phyloP scores from a whole-genome alignment of 2,329 filamentous ascomycete species.

The Alternaria tenuissima region DNA sequence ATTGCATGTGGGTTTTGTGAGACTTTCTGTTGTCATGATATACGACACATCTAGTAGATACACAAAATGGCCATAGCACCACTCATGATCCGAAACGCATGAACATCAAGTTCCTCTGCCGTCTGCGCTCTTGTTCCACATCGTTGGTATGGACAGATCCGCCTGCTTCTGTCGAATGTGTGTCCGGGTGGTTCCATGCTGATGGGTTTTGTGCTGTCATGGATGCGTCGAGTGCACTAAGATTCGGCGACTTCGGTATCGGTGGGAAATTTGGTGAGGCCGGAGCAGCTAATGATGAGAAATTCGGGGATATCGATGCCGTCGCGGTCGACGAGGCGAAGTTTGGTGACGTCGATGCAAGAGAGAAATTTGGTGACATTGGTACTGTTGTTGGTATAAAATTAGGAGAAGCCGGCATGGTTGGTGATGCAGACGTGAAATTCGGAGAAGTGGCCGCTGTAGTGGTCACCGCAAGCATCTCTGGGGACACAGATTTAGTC shows the following conservation, averaged over 20 bases:
- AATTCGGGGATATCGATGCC: background rate
- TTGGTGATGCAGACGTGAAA: constrained; percentile 1
- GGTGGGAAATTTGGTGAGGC: constrained; percentile 15
- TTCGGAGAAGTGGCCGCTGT: constrained; percentile 12
- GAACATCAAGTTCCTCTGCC: constrained; percentile 32
- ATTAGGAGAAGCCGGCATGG: background rate
- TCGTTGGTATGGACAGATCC: background rate
- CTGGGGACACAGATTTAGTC: constrained; percentile 11
- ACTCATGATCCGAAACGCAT: constrained; percentile 19
- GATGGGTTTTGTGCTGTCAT: background rate
- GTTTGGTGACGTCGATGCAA: constrained; percentile 22
- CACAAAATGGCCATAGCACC: background rate
- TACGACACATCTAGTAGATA: background rate
- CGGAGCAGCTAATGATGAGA: constrained; percentile 2
- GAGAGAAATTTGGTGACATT: constrained; percentile 7
- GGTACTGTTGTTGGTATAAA: background rate
- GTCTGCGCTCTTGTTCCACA: constrained; percentile 20
- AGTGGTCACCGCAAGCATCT: background rate
- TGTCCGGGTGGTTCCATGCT: background rate
- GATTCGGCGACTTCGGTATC: background rate
- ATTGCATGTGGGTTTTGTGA: too few species aligned
- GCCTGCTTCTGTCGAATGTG: background rate
- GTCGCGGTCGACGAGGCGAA: constrained; percentile 9
- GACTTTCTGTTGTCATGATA: too few species aligned
- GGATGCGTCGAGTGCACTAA: background rate